Conservation (phyloP, 495 filamentous ascomycete genomes). For the Penicillium samsonianum region DNA sequence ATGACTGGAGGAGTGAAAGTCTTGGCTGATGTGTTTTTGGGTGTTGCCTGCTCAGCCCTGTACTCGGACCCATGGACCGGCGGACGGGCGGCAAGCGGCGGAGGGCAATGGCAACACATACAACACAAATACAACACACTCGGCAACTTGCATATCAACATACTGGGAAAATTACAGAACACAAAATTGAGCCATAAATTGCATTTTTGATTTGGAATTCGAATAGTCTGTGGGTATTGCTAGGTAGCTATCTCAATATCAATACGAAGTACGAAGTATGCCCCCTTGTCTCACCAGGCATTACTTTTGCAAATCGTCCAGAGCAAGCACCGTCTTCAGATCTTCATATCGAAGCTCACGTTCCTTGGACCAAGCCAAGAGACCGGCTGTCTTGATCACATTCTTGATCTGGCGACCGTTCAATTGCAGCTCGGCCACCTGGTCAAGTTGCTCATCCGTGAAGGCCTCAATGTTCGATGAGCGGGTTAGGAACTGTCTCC, state of each 20-base stretch:
- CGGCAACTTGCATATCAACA: too few relatives aligned
- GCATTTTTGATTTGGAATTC: too few relatives aligned
- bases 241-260: too few relatives aligned
- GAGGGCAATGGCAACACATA: not conserved
- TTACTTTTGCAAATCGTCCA: not conserved
- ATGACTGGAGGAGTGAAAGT: not conserved
- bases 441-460: constrained; percentile 34
- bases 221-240: too few relatives aligned
- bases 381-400: constrained; percentile 45
- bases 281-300: not conserved
- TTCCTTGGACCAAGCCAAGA: constrained; percentile 29
- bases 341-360: constrained; percentile 17
- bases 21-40: not conserved
- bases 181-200: too few relatives aligned
- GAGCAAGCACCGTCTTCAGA: constrained; percentile 20
- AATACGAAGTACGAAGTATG: not conserved
- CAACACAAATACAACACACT: too few relatives aligned
- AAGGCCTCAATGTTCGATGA: constrained; percentile 18
- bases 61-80: not conserved
- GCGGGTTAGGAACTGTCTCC: constrained; percentile 31
- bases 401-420: constrained; percentile 54
- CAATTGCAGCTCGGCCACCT: constrained; percentile 21
- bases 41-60: not conserved
- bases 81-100: not conserved
- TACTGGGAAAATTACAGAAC: too few relatives aligned